Conservation (phyloP, 495 filamentous ascomycete genomes). For the Pyrenula aspistea region DNA sequence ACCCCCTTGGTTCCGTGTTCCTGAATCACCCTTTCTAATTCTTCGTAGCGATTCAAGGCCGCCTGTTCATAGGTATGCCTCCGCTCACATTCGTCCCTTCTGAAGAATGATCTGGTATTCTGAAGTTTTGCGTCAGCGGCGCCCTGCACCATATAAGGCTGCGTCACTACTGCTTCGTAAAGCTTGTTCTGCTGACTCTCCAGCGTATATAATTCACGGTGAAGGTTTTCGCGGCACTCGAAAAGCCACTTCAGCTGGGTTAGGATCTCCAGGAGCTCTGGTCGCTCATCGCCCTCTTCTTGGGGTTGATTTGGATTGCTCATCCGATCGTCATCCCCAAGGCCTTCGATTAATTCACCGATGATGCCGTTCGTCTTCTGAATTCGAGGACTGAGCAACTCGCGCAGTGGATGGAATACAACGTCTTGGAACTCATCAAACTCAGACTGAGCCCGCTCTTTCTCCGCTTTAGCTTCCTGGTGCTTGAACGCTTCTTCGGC, state of each 20-base stretch:
- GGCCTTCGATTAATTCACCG: slow-evolving; percentile 52
- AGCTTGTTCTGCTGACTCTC: slow-evolving; percentile 72
- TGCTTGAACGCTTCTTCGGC: slow-evolving; percentile 54
- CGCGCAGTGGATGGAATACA: slow-evolving; percentile 67
- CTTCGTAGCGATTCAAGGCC: slow-evolving; percentile 55
- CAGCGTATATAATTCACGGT: slow-evolving; percentile 73
- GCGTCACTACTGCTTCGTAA: slow-evolving; percentile 69
- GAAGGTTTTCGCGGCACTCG: slow-evolving; percentile 76
- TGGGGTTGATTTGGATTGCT: slow-evolving; percentile 71
- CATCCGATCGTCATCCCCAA: slow-evolving; percentile 62
- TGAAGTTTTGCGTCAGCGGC: slow-evolving; percentile 56
- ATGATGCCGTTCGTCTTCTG: slow-evolving; percentile 52
- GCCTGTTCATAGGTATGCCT: slow-evolving; percentile 51
- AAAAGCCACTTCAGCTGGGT: slow-evolving; percentile 97
- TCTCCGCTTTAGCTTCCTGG: slow-evolving; percentile 47
- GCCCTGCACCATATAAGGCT: slow-evolving; percentile 61
- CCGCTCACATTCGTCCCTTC: slow-evolving; percentile 59
- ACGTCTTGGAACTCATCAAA: slow-evolving; percentile 67
- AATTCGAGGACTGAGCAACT: slow-evolving; percentile 54
- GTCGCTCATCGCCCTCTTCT: slow-evolving; percentile 90
- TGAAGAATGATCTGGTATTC: slow-evolving; percentile 71
- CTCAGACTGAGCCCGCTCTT: slow-evolving; percentile 52
- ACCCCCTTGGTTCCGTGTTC: slow-evolving; percentile 77
- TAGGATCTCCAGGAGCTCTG: slow-evolving; percentile 85
- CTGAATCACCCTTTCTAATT: slow-evolving; percentile 73